Conservation (phyloP, 2,329 filamentous ascomycete genomes). For the Ilyonectria sp. region DNA sequence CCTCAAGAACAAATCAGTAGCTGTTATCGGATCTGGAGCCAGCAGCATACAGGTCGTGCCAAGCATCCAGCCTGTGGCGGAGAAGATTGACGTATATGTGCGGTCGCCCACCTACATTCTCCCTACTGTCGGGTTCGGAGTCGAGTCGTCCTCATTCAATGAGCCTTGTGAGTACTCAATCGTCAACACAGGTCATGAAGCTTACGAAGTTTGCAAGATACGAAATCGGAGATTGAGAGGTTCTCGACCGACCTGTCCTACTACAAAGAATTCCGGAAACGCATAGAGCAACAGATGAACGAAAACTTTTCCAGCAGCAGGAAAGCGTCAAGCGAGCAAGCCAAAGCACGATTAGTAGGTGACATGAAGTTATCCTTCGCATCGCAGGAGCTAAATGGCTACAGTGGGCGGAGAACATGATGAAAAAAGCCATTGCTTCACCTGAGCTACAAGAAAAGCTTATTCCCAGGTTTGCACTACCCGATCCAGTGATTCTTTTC, state of each 20-base stretch:
- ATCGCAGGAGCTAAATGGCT: background rate
- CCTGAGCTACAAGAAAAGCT: constrained; percentile 13
- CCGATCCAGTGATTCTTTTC: too few relatives aligned
- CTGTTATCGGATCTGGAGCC: constrained; percentile 19
- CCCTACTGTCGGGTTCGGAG: constrained; percentile 17
- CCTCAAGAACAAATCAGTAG: constrained; percentile 4
- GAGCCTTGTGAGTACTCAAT: background rate
- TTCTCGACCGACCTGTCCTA: constrained; percentile 1
- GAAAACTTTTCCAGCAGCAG: constrained; percentile 14
- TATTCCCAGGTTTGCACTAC: constrained; percentile 2
- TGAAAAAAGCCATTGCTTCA: background rate
- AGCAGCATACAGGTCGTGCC: constrained; percentile 20
- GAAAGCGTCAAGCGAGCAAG: background rate
- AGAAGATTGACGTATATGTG: constrained; percentile 13
- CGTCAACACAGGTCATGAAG: background rate
- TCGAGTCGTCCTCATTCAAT: constrained; percentile 15
- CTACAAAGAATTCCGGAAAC: constrained; percentile 7
- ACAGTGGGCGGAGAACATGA: constrained; percentile 19
- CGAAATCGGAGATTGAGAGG: background rate
- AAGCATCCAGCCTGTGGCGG: background rate
- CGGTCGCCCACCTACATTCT: constrained; percentile 21
- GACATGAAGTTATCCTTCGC: background rate
- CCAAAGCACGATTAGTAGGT: background rate
- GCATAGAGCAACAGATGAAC: constrained; percentile 24
- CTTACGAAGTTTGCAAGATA: background rate